phyloP scores from a whole-genome alignment of 352 stramenopile species.

The Pythium folliculosum region DNA sequence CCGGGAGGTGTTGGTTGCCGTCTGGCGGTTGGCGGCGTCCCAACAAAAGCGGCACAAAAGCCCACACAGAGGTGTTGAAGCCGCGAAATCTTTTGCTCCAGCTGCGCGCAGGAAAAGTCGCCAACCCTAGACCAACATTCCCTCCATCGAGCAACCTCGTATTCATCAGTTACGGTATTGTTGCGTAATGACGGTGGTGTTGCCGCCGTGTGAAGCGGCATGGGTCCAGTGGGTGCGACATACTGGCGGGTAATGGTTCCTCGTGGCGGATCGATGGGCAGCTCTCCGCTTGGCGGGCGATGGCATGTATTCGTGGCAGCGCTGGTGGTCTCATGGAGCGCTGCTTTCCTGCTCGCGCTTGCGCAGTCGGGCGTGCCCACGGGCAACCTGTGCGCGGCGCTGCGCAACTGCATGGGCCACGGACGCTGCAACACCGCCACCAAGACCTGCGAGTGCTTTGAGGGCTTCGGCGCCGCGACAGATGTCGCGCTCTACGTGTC shows the following conservation, averaged over 20 bases:
- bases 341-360: background rate
- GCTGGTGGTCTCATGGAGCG: background rate
- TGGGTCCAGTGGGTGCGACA: background rate
- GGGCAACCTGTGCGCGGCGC: conserved; percentile 69
- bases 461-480: conserved; percentile 82
- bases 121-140: conserved; percentile 7
- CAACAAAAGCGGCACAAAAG: too few relatives aligned
- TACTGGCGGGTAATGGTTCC: too few relatives aligned
- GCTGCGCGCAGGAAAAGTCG: conserved; percentile 23
- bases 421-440: conserved; percentile 81
- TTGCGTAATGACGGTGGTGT: background rate
- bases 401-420: conserved; percentile 90
- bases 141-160: background rate
- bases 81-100: conserved; percentile 30
- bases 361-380: conserved; percentile 57
- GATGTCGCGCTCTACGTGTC: conserved; percentile 80
- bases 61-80: conserved; percentile 27
- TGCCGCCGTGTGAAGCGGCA: background rate
- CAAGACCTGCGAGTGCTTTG: conserved; percentile 88
- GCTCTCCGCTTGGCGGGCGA: too few relatives aligned
- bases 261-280: too few relatives aligned
- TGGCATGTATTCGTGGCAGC: too few relatives aligned
- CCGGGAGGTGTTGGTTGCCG: background rate
- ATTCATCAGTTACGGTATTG: background rate
- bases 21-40: background rate